Percentiles rank a stretch among this genome's conserved stretches.
These are phyloP conservation scores for Suhomyces prunicola DNA, from an alignment of 805 yeast genomes.

Conservation along the genomic window DNA sequence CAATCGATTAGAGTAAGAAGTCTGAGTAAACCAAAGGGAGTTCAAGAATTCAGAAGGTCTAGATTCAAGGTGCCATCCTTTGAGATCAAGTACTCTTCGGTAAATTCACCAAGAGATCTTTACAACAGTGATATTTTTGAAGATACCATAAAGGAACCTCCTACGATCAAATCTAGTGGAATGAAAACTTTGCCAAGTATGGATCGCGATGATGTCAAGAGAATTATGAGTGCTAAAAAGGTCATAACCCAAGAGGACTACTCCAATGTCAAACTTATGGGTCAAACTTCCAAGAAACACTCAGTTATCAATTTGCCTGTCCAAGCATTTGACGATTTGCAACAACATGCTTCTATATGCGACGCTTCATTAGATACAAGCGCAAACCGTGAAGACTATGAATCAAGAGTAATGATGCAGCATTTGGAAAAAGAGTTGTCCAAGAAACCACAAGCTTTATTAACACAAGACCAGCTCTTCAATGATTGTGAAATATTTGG, in stretches of 20 bases:
- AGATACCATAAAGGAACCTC: slow-evolving; percentile 23
- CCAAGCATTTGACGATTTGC: slow-evolving; percentile 25
- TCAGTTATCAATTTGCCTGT: slow-evolving; percentile 25
- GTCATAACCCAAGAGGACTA: slow-evolving; percentile 42
- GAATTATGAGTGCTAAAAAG: slow-evolving; percentile 35
- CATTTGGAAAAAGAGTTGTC: slow-evolving; percentile 38
- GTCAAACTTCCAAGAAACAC: slow-evolving; percentile 19
- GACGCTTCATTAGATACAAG: slow-evolving; percentile 14
- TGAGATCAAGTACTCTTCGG: slow-evolving; percentile 39
- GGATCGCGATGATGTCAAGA: slow-evolving; percentile 44
- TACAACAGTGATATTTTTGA: slow-evolving; percentile 41
- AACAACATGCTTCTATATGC: slow-evolving; percentile 33
- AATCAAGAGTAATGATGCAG: slow-evolving; percentile 18
- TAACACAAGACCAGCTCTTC: slow-evolving; percentile 28
- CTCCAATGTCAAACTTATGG: slow-evolving; percentile 30
- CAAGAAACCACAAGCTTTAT: slow-evolving; percentile 27
- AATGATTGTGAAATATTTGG: slow-evolving; percentile 21
- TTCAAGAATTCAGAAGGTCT: slow-evolving; percentile 14
- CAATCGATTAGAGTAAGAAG: background rate
- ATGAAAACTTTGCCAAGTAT: slow-evolving; percentile 50
- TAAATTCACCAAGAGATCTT: slow-evolving; percentile 33
- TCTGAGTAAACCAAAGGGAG: background rate
- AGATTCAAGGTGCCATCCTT: slow-evolving; percentile 41
- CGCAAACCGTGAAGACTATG: background rate
- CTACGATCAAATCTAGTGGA: slow-evolving; percentile 44